These are phyloP conservation scores for Mycena galopus DNA, from an alignment of 768 basidiomycete species.

Conservation along the genomic window DNA sequence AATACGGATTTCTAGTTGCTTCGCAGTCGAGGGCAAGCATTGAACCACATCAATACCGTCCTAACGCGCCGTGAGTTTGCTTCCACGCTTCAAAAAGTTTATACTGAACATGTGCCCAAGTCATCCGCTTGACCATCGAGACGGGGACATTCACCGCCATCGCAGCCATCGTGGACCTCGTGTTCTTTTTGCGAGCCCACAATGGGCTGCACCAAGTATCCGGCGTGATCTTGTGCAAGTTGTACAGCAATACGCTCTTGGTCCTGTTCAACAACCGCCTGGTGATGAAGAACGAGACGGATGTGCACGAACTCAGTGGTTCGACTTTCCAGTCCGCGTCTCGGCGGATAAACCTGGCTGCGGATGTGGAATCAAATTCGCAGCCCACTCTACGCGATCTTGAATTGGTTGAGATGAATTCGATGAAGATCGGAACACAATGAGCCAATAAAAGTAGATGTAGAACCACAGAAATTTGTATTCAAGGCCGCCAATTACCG, in stretches of 20 bases:
- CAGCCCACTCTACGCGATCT: background rate
- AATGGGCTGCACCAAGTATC: constrained; percentile 33
- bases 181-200: constrained; percentile 28
- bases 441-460: too few relatives aligned
- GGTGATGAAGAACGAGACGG: background rate
- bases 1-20: constrained; percentile 14
- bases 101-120: constrained; percentile 1
- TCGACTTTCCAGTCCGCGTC: background rate
- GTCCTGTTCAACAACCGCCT: constrained; percentile 34
- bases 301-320: constrained; percentile 2
- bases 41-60: constrained; percentile 17
- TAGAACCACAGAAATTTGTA: too few relatives aligned
- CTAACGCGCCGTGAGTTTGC: constrained; percentile 29
- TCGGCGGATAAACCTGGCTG: background rate
- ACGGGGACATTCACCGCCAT: constrained; percentile 33
- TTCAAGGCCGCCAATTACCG: too few relatives aligned
- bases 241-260: constrained; percentile 35
- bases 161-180: constrained; percentile 31
- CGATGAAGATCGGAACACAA: background rate
- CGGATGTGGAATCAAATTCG: constrained; percentile 1
- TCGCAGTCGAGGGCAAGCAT: constrained; percentile 16
- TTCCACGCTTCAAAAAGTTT: too few relatives aligned
- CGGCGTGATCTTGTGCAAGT: constrained; percentile 33
- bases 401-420: constrained; percentile 8
- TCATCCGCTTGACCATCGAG: constrained; percentile 33